These are phyloP conservation scores for Solanum sejunctum DNA, from an alignment of 257 asterid species.

Conservation along the genomic window DNA sequence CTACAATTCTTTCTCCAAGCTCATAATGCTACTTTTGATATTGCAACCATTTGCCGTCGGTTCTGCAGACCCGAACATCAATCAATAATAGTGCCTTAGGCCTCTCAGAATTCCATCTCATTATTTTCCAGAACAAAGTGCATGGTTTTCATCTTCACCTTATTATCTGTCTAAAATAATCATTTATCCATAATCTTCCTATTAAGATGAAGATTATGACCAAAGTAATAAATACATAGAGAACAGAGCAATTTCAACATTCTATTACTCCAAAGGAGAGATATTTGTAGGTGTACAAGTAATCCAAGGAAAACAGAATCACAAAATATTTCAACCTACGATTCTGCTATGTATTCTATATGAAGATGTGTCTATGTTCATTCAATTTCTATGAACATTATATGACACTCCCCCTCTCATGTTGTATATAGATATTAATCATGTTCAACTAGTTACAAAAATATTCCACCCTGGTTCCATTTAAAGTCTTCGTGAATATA, in stretches of 20 bases:
- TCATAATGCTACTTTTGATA: slow-evolving; percentile 83
- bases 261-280: neutral
- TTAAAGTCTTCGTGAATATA: neutral
- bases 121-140: slow-evolving; percentile 92
- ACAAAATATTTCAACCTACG: neutral
- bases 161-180: neutral
- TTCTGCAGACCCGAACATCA: slow-evolving; percentile 89
- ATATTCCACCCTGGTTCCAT: neutral
- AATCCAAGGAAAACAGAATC: neutral
- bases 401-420: neutral
- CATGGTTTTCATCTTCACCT: neutral
- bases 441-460: neutral
- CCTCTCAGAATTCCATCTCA: slow-evolving; percentile 86
- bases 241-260: neutral
- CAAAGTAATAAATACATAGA: neutral
- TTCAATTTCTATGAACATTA: neutral
- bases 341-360: neutral
- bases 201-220: neutral
- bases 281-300: neutral
- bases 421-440: neutral
- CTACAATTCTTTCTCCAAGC: slow-evolving; percentile 91
- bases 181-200: neutral
- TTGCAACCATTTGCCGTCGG: slow-evolving; percentile 88
- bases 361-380: neutral
- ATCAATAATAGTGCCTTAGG: slow-evolving; percentile 74